Conservation (phyloP, 352 stramenopile genomes). For the Phytophthora brassicae region DNA sequence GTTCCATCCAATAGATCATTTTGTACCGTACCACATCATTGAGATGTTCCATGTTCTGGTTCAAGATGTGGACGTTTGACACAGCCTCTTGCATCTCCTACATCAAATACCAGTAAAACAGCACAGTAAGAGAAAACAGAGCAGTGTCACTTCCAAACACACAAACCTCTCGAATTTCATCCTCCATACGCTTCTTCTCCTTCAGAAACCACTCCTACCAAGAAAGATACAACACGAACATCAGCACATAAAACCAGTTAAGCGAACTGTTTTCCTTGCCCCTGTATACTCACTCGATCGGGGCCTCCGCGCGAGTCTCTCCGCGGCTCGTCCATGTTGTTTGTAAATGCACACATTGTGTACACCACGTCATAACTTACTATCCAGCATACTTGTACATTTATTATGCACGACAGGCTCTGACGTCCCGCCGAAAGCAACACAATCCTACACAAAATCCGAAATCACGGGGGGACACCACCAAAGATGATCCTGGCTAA, state of each 20-base stretch:
- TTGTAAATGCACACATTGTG: background rate
- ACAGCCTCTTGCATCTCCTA: conserved; percentile 80
- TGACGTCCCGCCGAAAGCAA: conserved; percentile 20
- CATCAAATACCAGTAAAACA: background rate
- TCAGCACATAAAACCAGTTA: background rate
- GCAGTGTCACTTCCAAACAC: too few species aligned
- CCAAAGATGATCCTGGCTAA: conserved; percentile 16
- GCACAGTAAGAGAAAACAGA: too few species aligned
- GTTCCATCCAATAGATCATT: background rate
- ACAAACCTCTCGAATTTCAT: conserved; percentile 69
- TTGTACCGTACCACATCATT: conserved; percentile 67
- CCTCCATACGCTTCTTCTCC: conserved; percentile 69
- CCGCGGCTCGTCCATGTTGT: conserved; percentile 24
- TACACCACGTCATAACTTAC: background rate
- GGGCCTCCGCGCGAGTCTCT: conserved; percentile 34
- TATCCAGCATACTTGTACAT: background rate
- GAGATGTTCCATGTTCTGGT: conserved; percentile 79
- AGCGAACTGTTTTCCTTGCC: background rate
- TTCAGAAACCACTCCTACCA: conserved; percentile 63
- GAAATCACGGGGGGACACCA: conserved; percentile 17
- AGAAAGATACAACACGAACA: background rate
- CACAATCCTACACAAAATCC: conserved; percentile 27
- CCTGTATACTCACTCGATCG: conserved; percentile 17
- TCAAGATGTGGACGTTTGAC: conserved; percentile 82
- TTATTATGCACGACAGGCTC: conserved; percentile 1